phyloP scores from a whole-genome alignment of 768 basidiomycete genomes.

The Leccinum imitatum region DNA sequence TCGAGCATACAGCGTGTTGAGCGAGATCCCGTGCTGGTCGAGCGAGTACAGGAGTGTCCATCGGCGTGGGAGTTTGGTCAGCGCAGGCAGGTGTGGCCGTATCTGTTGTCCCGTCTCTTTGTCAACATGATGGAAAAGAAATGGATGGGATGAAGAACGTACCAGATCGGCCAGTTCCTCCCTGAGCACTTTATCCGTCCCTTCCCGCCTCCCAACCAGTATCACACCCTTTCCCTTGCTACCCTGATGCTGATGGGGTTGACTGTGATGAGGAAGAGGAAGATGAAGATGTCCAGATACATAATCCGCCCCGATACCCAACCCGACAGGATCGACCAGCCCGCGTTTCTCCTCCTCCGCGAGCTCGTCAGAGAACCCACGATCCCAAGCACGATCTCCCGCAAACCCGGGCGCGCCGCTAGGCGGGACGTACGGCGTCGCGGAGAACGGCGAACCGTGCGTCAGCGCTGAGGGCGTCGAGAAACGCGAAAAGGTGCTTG shows the following conservation, averaged over 20 bases:
- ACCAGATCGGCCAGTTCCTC: slow-evolving; percentile 61
- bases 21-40: slow-evolving; percentile 93
- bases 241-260: neutral
- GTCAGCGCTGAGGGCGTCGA: slow-evolving; percentile 28
- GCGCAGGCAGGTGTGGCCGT: slow-evolving; percentile 68
- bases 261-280: neutral
- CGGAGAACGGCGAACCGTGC: slow-evolving; percentile 53
- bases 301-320: slow-evolving; percentile 35
- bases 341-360: slow-evolving; percentile 40
- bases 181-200: slow-evolving; percentile 52
- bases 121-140: neutral
- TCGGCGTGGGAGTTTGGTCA: slow-evolving; percentile 62
- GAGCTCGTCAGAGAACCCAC: slow-evolving; percentile 53
- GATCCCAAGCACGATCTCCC: slow-evolving; percentile 69
- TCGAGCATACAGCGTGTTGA: slow-evolving; percentile 79
- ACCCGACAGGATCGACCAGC: slow-evolving; percentile 39
- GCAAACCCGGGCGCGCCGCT: slow-evolving; percentile 77
- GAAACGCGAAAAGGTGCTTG: slow-evolving; percentile 14
- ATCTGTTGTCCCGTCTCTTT: slow-evolving; percentile 42
- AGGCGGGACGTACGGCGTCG: slow-evolving; percentile 45
- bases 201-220: slow-evolving; percentile 54
- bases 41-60: slow-evolving; percentile 88
- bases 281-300: neutral
- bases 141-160: slow-evolving; percentile 21
- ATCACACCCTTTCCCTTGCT: slow-evolving; percentile 45